These are phyloP conservation scores for Mayamaea pseudoterrestris DNA, from an alignment of 108 stramenopile genomes.

Conservation along the genomic window DNA sequence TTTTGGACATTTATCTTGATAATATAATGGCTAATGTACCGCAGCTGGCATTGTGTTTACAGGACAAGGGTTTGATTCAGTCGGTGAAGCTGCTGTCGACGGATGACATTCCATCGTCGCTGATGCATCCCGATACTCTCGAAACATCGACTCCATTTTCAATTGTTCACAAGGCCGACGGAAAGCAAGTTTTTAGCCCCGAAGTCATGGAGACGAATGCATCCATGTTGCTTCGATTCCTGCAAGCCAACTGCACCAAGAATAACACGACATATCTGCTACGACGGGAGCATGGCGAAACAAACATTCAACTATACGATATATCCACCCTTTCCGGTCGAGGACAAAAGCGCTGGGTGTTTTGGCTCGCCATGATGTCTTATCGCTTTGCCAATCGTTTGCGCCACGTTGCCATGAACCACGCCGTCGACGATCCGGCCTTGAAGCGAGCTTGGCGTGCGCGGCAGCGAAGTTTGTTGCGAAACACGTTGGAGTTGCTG, in stretches of 20 bases:
- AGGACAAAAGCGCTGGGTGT: constrained; percentile 73
- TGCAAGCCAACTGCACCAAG: constrained; percentile 67
- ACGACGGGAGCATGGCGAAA: constrained; percentile 38
- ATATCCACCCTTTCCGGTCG: constrained; percentile 62
- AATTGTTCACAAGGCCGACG: constrained; percentile 2
- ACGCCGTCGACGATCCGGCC: constrained; percentile 14
- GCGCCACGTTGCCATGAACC: constrained; percentile 31
- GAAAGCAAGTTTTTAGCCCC: constrained; percentile 49
- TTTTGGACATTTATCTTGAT: constrained; percentile 70
- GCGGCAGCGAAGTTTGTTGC: constrained; percentile 57
- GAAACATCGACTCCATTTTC: constrained; percentile 26
- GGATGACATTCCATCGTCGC: constrained; percentile 57
- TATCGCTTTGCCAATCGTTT: constrained; percentile 71
- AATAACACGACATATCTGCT: constrained; percentile 76
- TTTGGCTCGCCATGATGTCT: constrained; percentile 77
- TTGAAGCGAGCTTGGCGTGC: constrained; percentile 50
- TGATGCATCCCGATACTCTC: constrained; percentile 64
- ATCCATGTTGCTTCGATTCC: constrained; percentile 54
- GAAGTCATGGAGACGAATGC: constrained; percentile 84
- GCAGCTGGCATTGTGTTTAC: constrained; percentile 67
- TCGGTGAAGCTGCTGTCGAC: constrained; percentile 64
- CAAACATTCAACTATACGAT: constrained; percentile 73
- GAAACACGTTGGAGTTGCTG: constrained; percentile 58
- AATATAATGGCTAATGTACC: constrained; percentile 84
- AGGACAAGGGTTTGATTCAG: constrained; percentile 71